A percentile compares a stretch with the other conserved stretches of the same genome.
Evolutionary conservation across 495 filamentous ascomycete genomes (phyloP).

Genomic region (Aeminium ludgeri): DNA sequence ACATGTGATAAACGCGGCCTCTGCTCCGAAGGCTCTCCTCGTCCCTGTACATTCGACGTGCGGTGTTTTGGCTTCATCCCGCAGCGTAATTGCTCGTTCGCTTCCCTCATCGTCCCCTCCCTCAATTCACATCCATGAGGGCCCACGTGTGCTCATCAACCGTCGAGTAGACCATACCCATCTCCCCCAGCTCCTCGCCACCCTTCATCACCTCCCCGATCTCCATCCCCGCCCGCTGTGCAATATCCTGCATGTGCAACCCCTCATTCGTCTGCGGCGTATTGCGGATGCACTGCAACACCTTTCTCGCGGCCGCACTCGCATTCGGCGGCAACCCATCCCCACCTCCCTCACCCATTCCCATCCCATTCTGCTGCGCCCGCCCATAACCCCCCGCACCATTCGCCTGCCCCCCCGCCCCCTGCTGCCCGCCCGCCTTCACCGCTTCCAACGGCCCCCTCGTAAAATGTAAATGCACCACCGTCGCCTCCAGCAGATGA

Average conservation of each 20-base stretch:
- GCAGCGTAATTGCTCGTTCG: no score
- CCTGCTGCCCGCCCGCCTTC: conserved; percentile 16
- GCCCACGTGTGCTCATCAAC: conserved; percentile 53
- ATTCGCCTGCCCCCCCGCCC: background rate
- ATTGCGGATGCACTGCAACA: conserved; percentile 47
- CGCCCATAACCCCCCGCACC: no score
- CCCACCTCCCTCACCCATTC: conserved; percentile 29
- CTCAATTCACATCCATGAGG: conserved; percentile 6
- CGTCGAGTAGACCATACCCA: conserved; percentile 74
- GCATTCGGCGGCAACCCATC: conserved; percentile 32
- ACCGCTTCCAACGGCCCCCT: conserved; percentile 42
- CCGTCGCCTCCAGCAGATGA: conserved; percentile 76
- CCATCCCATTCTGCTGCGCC: background rate
- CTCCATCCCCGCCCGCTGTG: conserved; percentile 41
- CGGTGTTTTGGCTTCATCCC: no score
- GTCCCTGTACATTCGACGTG: no score
- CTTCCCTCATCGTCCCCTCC: no score
- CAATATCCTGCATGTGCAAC: conserved; percentile 59
- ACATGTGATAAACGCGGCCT: no score
- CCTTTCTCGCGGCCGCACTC: conserved; percentile 40
- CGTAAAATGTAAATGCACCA: conserved; percentile 72
- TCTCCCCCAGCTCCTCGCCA: conserved; percentile 55
- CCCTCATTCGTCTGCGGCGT: conserved; percentile 61
- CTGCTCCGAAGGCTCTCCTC: no score
- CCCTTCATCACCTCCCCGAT: conserved; percentile 53